Evolutionary conservation across 306 rosid species (phyloP).

Genomic region (Sesbania bispinosa): DNA sequence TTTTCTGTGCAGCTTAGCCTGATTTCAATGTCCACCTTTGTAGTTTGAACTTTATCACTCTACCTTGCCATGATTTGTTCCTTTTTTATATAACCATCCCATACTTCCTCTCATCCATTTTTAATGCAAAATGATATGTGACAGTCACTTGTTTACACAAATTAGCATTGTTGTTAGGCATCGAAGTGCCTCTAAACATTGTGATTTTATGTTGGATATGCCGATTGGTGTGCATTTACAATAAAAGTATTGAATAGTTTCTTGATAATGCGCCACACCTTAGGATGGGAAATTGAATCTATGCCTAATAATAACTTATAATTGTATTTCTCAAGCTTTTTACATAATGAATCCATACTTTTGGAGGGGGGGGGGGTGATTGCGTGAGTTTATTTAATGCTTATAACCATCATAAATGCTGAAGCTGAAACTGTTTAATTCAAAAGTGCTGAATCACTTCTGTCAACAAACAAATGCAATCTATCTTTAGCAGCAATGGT

Average conservation of each 20-base stretch:
- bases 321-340: neutral
- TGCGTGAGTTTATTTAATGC: neutral
- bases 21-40: neutral
- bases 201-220: neutral
- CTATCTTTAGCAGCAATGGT: neutral
- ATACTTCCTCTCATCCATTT: neutral
- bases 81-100: neutral
- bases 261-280: neutral
- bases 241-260: neutral
- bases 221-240: neutral
- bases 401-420: neutral
- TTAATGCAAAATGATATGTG: neutral
- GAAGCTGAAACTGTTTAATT: neutral
- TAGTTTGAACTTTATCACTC: conserved; percentile 7
- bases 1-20: neutral
- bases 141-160: neutral
- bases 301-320: neutral
- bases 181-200: neutral
- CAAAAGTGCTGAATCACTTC: conserved; percentile 1
- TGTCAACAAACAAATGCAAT: neutral
- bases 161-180: neutral
- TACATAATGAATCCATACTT: neutral
- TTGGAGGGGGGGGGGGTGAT: neutral
- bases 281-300: neutral
- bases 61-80: neutral